phyloP scores from a whole-genome alignment of 2,329 filamentous ascomycete genomes.

The Pleurostoma richardsiae region DNA sequence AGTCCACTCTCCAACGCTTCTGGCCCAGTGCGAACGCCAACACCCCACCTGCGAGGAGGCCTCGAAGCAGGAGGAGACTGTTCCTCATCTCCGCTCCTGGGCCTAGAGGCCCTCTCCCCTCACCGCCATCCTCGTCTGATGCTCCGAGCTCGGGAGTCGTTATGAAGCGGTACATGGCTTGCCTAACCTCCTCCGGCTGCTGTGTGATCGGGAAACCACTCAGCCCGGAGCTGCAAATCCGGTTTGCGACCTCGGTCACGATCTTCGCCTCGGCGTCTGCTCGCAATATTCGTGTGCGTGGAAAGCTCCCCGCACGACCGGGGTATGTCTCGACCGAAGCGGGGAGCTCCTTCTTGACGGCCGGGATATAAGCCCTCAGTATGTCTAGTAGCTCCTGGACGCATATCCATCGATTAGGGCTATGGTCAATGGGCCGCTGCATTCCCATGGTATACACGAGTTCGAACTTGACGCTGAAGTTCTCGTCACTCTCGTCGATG shows the following conservation, averaged over 20 bases:
- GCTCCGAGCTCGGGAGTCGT: slow-evolving; percentile 21
- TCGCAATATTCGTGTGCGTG: slow-evolving; percentile 41
- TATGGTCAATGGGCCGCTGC: slow-evolving; percentile 43
- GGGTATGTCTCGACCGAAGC: slow-evolving; percentile 35
- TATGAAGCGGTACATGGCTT: slow-evolving; percentile 27
- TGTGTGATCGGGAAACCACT: slow-evolving; percentile 3
- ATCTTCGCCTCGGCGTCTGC: slow-evolving; percentile 21
- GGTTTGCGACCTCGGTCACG: slow-evolving; percentile 22
- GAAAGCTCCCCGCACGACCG: slow-evolving; percentile 30
- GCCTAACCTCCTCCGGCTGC: background rate
- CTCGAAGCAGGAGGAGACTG: slow-evolving; percentile 42
- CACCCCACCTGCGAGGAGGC: slow-evolving; percentile 51
- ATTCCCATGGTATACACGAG: slow-evolving; percentile 58
- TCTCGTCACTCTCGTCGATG: slow-evolving; percentile 62
- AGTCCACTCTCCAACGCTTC: slow-evolving; percentile 63
- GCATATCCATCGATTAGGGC: slow-evolving; percentile 50
- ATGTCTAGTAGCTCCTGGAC: slow-evolving; percentile 48
- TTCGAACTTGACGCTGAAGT: slow-evolving; percentile 56
- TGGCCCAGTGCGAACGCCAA: slow-evolving; percentile 45
- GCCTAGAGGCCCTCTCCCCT: slow-evolving; percentile 17
- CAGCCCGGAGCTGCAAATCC: slow-evolving; percentile 38
- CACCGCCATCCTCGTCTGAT: slow-evolving; percentile 25
- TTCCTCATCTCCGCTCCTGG: slow-evolving; percentile 30
- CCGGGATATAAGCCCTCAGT: slow-evolving; percentile 22
- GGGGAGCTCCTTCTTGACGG: slow-evolving; percentile 23